These are phyloP conservation scores for Capsicum rhomboideum DNA, from an alignment of 257 asterid genomes.

Conservation along the genomic window DNA sequence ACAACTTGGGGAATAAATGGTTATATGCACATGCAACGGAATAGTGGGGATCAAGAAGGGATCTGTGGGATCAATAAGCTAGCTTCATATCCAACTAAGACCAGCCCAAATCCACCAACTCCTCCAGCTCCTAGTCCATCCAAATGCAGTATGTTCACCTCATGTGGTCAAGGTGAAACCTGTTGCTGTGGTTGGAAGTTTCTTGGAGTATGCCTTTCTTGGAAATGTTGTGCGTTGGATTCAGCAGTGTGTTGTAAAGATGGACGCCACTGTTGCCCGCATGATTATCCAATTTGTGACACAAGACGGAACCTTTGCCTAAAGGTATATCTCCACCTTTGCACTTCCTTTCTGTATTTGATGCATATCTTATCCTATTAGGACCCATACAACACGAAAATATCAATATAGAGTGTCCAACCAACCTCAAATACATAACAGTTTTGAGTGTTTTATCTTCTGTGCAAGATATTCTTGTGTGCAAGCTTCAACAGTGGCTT, in stretches of 20 bases:
- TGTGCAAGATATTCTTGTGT: neutral
- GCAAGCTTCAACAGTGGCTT: neutral
- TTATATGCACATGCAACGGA: constrained; percentile 62
- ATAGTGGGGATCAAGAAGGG: constrained; percentile 44
- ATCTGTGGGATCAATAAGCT: constrained; percentile 73
- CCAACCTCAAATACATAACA: neutral
- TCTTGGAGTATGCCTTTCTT: constrained; percentile 67
- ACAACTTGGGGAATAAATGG: constrained; percentile 80
- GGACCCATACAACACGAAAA: neutral
- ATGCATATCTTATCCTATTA: neutral
- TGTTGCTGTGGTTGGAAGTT: constrained; percentile 64
- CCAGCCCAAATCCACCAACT: constrained; percentile 83
- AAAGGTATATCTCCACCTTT: constrained; percentile 37
- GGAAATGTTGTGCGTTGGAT: constrained; percentile 71
- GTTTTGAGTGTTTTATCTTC: neutral
- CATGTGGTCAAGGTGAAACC: constrained; percentile 66
- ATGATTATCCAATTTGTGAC: constrained; percentile 74
- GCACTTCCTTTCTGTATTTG: neutral
- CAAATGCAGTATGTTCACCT: constrained; percentile 52
- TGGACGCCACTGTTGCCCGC: constrained; percentile 60
- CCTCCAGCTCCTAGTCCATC: constrained; percentile 64
- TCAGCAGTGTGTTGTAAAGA: constrained; percentile 83
- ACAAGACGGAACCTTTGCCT: constrained; percentile 43
- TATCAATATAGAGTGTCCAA: neutral
- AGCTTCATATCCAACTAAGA: constrained; percentile 88